These are phyloP conservation scores for Groenewaldozyma salmanticensis DNA, from an alignment of 805 yeast species.

Conservation along the genomic window DNA sequence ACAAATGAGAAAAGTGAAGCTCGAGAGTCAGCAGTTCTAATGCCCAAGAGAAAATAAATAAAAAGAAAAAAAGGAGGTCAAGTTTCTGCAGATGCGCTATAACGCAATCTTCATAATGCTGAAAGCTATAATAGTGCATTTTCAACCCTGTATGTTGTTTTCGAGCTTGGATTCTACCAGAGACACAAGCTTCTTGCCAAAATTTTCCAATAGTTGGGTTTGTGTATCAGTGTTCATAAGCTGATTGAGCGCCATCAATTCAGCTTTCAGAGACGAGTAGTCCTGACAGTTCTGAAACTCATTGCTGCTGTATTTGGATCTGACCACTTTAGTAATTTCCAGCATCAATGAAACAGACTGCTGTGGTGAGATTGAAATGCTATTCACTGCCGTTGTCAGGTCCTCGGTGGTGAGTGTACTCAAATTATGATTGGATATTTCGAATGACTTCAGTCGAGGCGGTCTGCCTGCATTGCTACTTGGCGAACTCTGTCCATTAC, in stretches of 20 bases:
- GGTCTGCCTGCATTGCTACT: neutral
- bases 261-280: neutral
- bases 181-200: conserved; percentile 18
- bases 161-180: conserved; percentile 7
- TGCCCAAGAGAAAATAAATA: no score
- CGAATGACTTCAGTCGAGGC: neutral
- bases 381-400: neutral
- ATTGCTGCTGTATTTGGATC: neutral
- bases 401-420: no score
- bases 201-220: conserved; percentile 14
- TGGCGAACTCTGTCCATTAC: neutral
- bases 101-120: no score
- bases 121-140: no score
- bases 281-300: neutral
- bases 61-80: no score
- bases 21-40: no score
- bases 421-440: no score
- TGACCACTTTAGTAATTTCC: neutral
- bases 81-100: no score
- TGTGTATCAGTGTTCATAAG: neutral
- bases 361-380: neutral
- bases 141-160: no score
- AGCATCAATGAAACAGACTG: neutral
- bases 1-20: neutral
- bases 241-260: neutral